phyloP scores from a whole-genome alignment of 2,329 filamentous ascomycete species.

The Phoma sp. region DNA sequence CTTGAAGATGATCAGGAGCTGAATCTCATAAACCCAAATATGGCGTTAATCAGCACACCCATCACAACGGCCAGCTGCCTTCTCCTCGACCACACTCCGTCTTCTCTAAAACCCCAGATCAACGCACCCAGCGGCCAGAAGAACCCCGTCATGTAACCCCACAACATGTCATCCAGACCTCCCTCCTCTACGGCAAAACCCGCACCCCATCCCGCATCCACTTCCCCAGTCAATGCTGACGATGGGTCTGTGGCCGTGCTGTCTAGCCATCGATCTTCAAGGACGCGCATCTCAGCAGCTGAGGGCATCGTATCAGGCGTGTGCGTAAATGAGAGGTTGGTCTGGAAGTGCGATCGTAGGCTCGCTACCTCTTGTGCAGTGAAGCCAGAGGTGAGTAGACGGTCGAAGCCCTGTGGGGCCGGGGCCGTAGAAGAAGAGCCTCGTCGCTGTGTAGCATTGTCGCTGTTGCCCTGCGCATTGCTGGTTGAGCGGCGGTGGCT shows the following conservation, averaged over 20 bases:
- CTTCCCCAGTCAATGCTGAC: conserved; percentile 47
- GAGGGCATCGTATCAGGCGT: conserved; percentile 90
- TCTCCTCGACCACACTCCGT: conserved; percentile 83
- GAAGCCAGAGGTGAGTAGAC: conserved; percentile 81
- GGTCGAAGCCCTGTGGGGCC: conserved; percentile 82
- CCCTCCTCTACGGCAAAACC: conserved; percentile 62
- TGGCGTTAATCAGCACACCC: conserved; percentile 79
- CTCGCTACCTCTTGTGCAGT: conserved; percentile 81
- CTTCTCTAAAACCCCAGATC: conserved; percentile 83
- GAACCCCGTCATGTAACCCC: conserved; percentile 89
- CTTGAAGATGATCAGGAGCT: neutral
- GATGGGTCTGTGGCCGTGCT: conserved; percentile 54
- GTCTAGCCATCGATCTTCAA: conserved; percentile 94
- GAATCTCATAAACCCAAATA: conserved; percentile 65
- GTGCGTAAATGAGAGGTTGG: conserved; percentile 79
- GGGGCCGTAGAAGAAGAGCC: conserved; percentile 54
- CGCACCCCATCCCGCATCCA: conserved; percentile 55
- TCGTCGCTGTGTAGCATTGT: conserved; percentile 21
- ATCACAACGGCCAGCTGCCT: conserved; percentile 86
- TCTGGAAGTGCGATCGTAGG: conserved; percentile 85
- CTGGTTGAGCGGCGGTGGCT: conserved; percentile 25
- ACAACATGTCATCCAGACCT: conserved; percentile 82
- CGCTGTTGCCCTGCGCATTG: conserved; percentile 16
- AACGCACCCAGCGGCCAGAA: conserved; percentile 90
- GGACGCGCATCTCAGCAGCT: conserved; percentile 72